A percentile compares a stretch with the other conserved stretches of the same genome.
phyloP scores from a whole-genome alignment of 257 asterid species.

The Leptodermis oblonga region DNA sequence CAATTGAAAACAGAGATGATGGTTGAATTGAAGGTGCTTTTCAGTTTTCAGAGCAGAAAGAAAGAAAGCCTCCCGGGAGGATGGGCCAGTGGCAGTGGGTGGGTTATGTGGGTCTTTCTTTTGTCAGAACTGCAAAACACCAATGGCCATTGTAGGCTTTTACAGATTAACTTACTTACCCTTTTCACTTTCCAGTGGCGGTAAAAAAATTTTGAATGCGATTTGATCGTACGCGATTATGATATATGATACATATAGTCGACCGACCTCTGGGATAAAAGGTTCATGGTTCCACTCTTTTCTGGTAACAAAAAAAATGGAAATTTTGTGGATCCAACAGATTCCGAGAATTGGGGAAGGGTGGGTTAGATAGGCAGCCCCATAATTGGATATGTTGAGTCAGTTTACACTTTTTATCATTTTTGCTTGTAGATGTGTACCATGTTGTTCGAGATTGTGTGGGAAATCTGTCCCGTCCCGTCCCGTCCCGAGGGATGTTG shows the following conservation, averaged over 20 bases:
- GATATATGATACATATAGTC: too few relatives aligned
- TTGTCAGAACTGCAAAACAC: too few relatives aligned
- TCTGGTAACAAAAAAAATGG: background rate
- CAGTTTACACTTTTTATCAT: background rate
- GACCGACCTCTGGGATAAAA: too few relatives aligned
- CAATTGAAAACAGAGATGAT: too few relatives aligned
- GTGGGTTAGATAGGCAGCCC: background rate
- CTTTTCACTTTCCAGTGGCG: too few relatives aligned
- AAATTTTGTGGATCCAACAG: too few relatives aligned
- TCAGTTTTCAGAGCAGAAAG: constrained; percentile 5
- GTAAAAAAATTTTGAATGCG: too few relatives aligned
- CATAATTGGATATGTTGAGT: background rate
- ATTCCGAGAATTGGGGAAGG: background rate
- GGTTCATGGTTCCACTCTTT: background rate
- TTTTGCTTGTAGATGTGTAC: too few relatives aligned
- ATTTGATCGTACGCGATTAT: too few relatives aligned
- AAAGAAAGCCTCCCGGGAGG: constrained; percentile 6
- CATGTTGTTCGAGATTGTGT: background rate
- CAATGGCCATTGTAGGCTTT: constrained; percentile 11
- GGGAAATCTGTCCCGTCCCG: background rate
- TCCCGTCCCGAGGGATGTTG: too few relatives aligned
- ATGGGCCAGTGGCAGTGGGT: constrained; percentile 13
- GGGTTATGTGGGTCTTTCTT: constrained; percentile 18
- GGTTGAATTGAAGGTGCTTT: constrained; percentile 16
- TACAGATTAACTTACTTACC: too few relatives aligned